Evolutionary conservation across 2,329 filamentous ascomycete species (phyloP), one percentile per base, ranked within the genome.

Genomic region (Diaporthe destruens): DNA sequence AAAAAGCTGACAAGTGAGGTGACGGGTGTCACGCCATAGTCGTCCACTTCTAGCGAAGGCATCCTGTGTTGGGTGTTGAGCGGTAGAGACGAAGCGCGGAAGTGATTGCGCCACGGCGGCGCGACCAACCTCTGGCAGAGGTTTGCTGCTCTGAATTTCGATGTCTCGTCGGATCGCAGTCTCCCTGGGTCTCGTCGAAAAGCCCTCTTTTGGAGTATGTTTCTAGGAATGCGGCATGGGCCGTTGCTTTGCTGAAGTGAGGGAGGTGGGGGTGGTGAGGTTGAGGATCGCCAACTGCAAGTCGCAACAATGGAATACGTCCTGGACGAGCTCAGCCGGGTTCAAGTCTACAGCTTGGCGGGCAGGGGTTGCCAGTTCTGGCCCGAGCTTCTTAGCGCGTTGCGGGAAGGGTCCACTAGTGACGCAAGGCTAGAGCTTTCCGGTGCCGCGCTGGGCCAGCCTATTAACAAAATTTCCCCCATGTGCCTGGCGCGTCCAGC

Each of bases 1-100:
- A 94, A 83, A 32, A 92, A 84, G 34, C 79, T 78, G 47, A 82
- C 83, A 76, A 92, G 90, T 34, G 84, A 81, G 54, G 84, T 84
- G 68, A 92, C 89, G 66, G 86, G 86, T 67, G 85, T 80, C 59
- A 91, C 83, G 75, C 86, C 86, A 72, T 87, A 83, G 76, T 83
- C 85, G 59, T 82, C 79, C 53, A 82, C 75, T 61, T 83, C 81
- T 61, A 86, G 81, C 51, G 85, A 85, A 72, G 87, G 85, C 90
- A 92, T 88, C 72, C 78, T 81, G 77, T 71, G 72, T 32, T 23
- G 20, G 9, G 3, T 32, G 36, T n/a, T 18, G 55, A 32, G 16
- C 36, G 11, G 65, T 59, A 51, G 42, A 42, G n/a, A 25, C 47
- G 11, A 53, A 53, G 66, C 59, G 25, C 63, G 66, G 53, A 25